Evolutionary conservation across 306 rosid genomes (phyloP).

Genomic region (Begonia peltatifolia): DNA sequence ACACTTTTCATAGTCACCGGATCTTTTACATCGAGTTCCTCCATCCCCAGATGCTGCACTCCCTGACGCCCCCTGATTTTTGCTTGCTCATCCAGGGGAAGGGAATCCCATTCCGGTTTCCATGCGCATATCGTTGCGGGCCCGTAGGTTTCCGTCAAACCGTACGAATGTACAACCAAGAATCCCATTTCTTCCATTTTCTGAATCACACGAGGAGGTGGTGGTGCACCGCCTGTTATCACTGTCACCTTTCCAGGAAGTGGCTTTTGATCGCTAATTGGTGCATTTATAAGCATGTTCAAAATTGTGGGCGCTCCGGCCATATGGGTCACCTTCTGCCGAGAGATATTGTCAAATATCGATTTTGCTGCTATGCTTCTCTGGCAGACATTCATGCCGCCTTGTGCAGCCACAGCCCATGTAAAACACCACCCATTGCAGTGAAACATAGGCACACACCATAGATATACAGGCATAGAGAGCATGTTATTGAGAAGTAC

Average conservation of each 20-base stretch:
- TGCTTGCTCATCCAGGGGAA: slow-evolving; percentile 44
- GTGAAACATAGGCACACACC: slow-evolving; percentile 94
- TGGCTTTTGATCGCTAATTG: slow-evolving; percentile 25
- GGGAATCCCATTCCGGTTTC: slow-evolving; percentile 72
- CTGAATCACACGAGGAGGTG: slow-evolving; percentile 47
- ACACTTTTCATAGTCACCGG: slow-evolving; percentile 69
- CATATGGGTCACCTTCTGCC: slow-evolving; percentile 59
- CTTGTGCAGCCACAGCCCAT: slow-evolving; percentile 84
- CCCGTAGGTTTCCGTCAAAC: slow-evolving; percentile 86
- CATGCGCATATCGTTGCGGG: slow-evolving; percentile 54
- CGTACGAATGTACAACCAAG: slow-evolving; percentile 42
- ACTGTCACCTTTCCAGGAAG: slow-evolving; percentile 44
- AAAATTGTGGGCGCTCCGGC: slow-evolving; percentile 73
- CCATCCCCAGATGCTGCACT: slow-evolving; percentile 57
- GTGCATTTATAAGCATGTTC: slow-evolving; percentile 59
- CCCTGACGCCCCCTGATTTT: slow-evolving; percentile 66
- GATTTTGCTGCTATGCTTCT: slow-evolving; percentile 44
- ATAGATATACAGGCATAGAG: slow-evolving; percentile 56
- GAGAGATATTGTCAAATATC: slow-evolving; percentile 35
- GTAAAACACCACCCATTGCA: slow-evolving; percentile 94
- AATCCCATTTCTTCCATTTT: slow-evolving; percentile 66
- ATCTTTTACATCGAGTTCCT: slow-evolving; percentile 55
- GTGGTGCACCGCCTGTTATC: slow-evolving; percentile 76
- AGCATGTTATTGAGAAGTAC: slow-evolving; percentile 48
- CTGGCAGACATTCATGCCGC: slow-evolving; percentile 78